Evolutionary conservation across 129 eudicot genomes (phyloP).

Genomic region (Helianthus annuus): DNA sequence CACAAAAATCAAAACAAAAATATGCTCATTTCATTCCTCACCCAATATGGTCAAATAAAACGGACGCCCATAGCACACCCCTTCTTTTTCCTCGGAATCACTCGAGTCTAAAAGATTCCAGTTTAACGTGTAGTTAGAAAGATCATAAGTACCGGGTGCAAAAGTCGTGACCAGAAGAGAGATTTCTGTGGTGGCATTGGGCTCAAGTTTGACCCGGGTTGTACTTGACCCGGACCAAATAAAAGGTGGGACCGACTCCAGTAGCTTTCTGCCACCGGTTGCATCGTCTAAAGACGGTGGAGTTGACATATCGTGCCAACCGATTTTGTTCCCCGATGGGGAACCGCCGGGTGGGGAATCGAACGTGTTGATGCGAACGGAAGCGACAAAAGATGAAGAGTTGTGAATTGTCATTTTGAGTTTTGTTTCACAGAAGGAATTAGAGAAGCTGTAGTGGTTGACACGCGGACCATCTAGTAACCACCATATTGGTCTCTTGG

Average conservation of each 20-base stretch:
- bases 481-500: conserved; percentile 83
- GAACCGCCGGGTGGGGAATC: conserved; percentile 47
- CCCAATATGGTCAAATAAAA: conserved; percentile 64
- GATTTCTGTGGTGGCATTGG: conserved; percentile 60
- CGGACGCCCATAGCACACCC: conserved; percentile 70
- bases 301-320: conserved; percentile 74
- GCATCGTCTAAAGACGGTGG: conserved; percentile 37
- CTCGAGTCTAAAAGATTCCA: conserved; percentile 54
- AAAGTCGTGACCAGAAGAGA: conserved; percentile 63
- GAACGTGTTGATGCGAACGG: conserved; percentile 51
- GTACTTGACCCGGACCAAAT: conserved; percentile 89
- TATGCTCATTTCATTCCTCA: conserved; percentile 37
- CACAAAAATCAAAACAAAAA: neutral
- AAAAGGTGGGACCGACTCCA: conserved; percentile 66
- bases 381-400: conserved; percentile 45
- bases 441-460: conserved; percentile 49
- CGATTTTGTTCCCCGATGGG: conserved; percentile 56
- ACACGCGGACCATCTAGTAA: conserved; percentile 71
- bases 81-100: conserved; percentile 39
- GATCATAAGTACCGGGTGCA: conserved; percentile 79
- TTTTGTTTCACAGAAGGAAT: conserved; percentile 63
- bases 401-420: conserved; percentile 71
- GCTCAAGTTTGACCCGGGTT: conserved; percentile 54
- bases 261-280: conserved; percentile 31
- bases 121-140: conserved; percentile 72